Evolutionary conservation across 768 basidiomycete genomes (phyloP).

Genomic region (Termitomyces sp.): DNA sequence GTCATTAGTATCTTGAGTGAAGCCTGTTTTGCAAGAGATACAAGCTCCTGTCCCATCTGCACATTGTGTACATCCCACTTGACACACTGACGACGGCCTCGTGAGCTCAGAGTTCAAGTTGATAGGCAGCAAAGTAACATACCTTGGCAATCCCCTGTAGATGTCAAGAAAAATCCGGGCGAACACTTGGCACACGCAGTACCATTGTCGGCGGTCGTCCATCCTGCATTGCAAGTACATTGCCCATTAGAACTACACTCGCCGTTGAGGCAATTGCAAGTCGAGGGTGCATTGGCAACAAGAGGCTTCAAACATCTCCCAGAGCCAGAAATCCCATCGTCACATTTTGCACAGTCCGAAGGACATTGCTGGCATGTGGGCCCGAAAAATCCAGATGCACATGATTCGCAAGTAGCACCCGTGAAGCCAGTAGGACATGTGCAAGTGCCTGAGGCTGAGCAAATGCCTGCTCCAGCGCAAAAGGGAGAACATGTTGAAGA

Average conservation of each 20-base stretch:
- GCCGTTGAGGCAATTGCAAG: conserved; percentile 84
- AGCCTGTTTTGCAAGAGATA: conserved; percentile 65
- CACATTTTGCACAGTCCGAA: conserved; percentile 63
- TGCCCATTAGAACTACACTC: conserved; percentile 64
- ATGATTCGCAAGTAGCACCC: conserved; percentile 78
- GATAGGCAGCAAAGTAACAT: conserved; percentile 15
- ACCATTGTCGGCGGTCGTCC: conserved; percentile 66
- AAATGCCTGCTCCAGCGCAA: conserved; percentile 72
- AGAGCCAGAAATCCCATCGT: conserved; percentile 75
- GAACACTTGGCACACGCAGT: conserved; percentile 76
- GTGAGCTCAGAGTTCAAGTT: conserved; percentile 3
- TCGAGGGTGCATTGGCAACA: conserved; percentile 50
- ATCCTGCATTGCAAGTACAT: conserved; percentile 76
- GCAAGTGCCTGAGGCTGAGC: conserved; percentile 68
- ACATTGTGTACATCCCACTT: conserved; percentile 69
- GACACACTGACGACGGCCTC: conserved; percentile 49
- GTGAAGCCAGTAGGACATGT: conserved; percentile 71
- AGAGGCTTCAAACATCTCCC: conserved; percentile 63
- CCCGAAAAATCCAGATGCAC: conserved; percentile 73
- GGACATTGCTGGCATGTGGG: conserved; percentile 69
- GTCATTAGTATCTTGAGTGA: conserved; percentile 64
- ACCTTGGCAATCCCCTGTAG: conserved; percentile 74
- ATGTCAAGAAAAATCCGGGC: conserved; percentile 69
- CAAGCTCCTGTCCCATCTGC: conserved; percentile 68
- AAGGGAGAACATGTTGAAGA: conserved; percentile 72